Percentiles rank a stretch among this genome's conserved stretches.
Evolutionary conservation across 768 basidiomycete species (phyloP).

Genomic region (Rubroboletus pulcherrimus): DNA sequence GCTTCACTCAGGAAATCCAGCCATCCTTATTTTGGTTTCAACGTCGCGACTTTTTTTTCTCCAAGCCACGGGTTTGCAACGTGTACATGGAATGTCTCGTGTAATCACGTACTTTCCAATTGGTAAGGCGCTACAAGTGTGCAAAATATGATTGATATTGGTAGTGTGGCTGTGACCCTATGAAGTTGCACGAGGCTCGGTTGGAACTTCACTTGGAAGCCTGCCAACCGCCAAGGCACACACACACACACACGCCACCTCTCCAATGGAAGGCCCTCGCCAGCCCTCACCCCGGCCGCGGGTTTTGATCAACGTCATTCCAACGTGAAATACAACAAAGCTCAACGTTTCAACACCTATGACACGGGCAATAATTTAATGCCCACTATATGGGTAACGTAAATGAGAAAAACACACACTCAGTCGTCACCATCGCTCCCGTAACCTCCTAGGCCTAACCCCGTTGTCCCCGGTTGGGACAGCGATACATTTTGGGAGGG

Average conservation of each 20-base stretch:
- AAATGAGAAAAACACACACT: conserved; percentile 7
- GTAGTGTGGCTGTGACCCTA: conserved; percentile 26
- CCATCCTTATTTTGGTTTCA: neutral
- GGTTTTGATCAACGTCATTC: neutral
- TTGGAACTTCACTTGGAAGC: conserved; percentile 6
- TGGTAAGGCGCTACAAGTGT: conserved; percentile 3
- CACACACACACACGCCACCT: conserved; percentile 6
- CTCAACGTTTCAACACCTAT: neutral
- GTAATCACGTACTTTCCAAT: conserved; percentile 15
- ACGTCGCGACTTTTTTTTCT: neutral
- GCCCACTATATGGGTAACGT: neutral
- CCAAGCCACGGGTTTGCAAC: conserved; percentile 17
- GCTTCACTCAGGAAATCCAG: neutral
- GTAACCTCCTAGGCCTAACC: conserved; percentile 68
- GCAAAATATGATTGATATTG: neutral
- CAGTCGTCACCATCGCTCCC: conserved; percentile 68
- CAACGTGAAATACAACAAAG: conserved; percentile 1
- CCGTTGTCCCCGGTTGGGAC: conserved; percentile 33
- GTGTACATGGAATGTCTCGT: conserved; percentile 6
- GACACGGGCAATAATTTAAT: conserved; percentile 3
- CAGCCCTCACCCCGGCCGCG: neutral
- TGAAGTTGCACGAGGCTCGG: conserved; percentile 16
- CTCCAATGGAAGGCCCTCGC: neutral
- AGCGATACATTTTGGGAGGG: conserved; percentile 23
- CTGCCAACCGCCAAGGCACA: conserved; percentile 23